These are phyloP conservation scores for Myochromella boudieri DNA, from an alignment of 768 basidiomycete species.

Conservation along the genomic window DNA sequence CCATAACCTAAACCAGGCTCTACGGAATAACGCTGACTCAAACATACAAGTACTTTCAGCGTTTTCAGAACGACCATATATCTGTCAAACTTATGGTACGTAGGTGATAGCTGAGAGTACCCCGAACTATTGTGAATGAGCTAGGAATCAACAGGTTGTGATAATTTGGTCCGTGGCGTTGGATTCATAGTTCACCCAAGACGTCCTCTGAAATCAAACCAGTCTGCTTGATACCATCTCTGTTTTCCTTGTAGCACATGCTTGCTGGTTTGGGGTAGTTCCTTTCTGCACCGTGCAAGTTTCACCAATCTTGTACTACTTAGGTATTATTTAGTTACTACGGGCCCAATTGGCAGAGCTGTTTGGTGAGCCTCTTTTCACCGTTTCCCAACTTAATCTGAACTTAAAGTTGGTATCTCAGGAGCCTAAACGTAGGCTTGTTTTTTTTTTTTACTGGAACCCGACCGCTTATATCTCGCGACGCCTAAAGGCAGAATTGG, in stretches of 20 bases:
- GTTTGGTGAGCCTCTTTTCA: slow-evolving; percentile 24
- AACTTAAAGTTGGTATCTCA: slow-evolving; percentile 5
- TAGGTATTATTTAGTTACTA: slow-evolving; percentile 30
- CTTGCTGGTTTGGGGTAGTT: slow-evolving; percentile 21
- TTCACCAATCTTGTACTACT: background rate
- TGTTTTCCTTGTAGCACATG: slow-evolving; percentile 28
- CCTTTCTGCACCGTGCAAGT: background rate
- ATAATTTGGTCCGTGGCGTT: slow-evolving; percentile 25
- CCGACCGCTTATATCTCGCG: too few species aligned
- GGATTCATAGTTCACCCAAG: background rate
- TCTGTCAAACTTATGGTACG: slow-evolving; percentile 27
- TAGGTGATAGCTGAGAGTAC: background rate
- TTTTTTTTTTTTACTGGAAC: too few species aligned
- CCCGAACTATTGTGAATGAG: too few species aligned
- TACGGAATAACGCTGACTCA: slow-evolving; percentile 32
- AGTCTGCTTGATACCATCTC: slow-evolving; percentile 30
- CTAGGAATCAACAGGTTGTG: slow-evolving; percentile 16
- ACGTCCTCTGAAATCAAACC: background rate
- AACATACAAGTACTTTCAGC: slow-evolving; percentile 31
- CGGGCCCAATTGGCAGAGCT: slow-evolving; percentile 15
- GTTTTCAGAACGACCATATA: slow-evolving; percentile 27
- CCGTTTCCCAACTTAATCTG: background rate
- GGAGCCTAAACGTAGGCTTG: slow-evolving; percentile 31
- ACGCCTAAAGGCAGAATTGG: slow-evolving; percentile 24
- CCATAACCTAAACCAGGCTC: slow-evolving; percentile 16